Percentiles rank a stretch among this genome's conserved stretches.
These are phyloP conservation scores for Candida silvicultrix DNA, from an alignment of 805 yeast genomes.

Conservation along the genomic window DNA sequence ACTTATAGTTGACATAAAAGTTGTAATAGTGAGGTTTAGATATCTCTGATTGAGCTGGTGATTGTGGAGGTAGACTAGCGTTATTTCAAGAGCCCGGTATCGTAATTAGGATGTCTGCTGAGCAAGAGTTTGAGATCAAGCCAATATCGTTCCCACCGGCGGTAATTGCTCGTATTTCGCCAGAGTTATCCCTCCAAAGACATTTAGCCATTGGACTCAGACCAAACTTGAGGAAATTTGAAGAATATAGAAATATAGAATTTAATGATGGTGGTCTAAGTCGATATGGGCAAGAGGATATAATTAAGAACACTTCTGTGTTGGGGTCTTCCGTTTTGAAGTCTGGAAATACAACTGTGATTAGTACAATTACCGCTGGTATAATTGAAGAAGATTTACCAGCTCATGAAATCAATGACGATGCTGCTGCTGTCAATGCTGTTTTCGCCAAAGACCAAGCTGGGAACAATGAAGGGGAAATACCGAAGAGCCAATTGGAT, in stretches of 20 bases:
- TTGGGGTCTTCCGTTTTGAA: slow-evolving; percentile 67
- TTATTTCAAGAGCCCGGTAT: no score
- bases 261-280: slow-evolving; percentile 33
- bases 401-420: slow-evolving; percentile 36
- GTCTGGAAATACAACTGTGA: slow-evolving; percentile 66
- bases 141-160: slow-evolving; percentile 72
- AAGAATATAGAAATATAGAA: slow-evolving; percentile 61
- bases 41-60: no score
- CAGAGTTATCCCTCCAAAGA: slow-evolving; percentile 75
- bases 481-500: slow-evolving; percentile 15
- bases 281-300: slow-evolving; percentile 28
- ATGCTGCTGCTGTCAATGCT: slow-evolving; percentile 26
- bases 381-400: slow-evolving; percentile 47
- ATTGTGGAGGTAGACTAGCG: no score
- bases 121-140: slow-evolving; percentile 6
- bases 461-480: background rate
- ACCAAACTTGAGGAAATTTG: slow-evolving; percentile 64
- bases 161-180: slow-evolving; percentile 77
- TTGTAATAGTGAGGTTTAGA: no score
- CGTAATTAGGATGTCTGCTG: no score
- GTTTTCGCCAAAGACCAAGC: slow-evolving; percentile 29
- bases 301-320: slow-evolving; percentile 26
- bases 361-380: slow-evolving; percentile 67
- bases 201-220: slow-evolving; percentile 71
- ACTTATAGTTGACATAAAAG: no score